phyloP scores from a whole-genome alignment of 106 monocot genomes.

The Ottelia alismoides region DNA sequence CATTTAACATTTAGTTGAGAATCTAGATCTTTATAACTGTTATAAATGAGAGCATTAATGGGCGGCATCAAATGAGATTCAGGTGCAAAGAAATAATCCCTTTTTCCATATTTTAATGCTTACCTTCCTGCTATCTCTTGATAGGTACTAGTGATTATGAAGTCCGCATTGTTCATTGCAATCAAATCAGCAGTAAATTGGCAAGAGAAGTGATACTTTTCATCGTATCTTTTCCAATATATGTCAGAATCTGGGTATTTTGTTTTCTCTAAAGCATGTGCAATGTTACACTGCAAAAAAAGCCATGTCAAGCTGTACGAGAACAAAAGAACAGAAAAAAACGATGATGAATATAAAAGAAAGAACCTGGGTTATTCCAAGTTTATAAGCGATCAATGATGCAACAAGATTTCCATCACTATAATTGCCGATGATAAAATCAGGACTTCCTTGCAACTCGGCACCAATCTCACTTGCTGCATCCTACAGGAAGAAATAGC shows the following conservation, averaged over 20 bases:
- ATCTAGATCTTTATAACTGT: no score
- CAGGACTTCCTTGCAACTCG: conserved; percentile 73
- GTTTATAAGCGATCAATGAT: conserved; percentile 60
- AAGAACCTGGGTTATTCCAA: conserved; percentile 80
- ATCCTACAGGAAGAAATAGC: no score
- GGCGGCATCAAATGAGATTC: no score
- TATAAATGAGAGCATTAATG: no score
- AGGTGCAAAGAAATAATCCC: no score
- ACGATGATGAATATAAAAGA: no score
- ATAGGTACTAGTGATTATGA: conserved; percentile 95
- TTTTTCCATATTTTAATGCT: no score
- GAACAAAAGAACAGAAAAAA: no score
- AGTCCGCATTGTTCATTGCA: conserved; percentile 96
- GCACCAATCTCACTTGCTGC: conserved; percentile 69
- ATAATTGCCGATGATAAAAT: conserved; percentile 86
- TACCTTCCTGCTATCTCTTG: conserved; percentile 99
- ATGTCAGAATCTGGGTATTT: conserved; percentile 98
- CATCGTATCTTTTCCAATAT: conserved; percentile 79
- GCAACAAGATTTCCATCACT: conserved; percentile 97
- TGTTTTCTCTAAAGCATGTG: conserved; percentile 96
- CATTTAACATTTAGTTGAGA: no score
- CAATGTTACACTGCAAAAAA: conserved; percentile 73
- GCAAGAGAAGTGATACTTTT: conserved; percentile 92
- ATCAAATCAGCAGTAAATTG: conserved; percentile 96
- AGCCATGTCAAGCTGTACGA: background rate